Conservation (phyloP, 768 basidiomycete species). For the Hydnomerulius pinastri region DNA sequence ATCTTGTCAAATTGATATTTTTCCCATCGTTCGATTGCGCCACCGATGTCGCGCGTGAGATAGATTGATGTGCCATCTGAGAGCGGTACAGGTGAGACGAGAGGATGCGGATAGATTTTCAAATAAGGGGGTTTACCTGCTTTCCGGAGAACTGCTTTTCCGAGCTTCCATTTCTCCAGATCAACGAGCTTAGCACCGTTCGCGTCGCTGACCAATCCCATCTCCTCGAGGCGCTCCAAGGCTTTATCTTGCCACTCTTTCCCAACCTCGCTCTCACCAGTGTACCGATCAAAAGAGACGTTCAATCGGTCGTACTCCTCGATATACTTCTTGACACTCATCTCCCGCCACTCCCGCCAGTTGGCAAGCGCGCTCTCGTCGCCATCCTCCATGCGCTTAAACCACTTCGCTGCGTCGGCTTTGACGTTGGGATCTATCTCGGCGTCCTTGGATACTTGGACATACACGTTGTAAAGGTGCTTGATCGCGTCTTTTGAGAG, state of each 20-base stretch:
- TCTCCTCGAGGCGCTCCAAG: constrained; percentile 63
- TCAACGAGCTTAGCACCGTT: constrained; percentile 88
- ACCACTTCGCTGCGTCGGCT: constrained; percentile 78
- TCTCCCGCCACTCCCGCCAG: constrained; percentile 91
- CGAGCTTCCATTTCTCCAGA: constrained; percentile 87
- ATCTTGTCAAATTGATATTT: constrained; percentile 90
- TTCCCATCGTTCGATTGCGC: constrained; percentile 88
- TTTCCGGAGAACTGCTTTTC: constrained; percentile 88
- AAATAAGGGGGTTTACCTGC: constrained; percentile 49
- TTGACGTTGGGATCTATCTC: constrained; percentile 72
- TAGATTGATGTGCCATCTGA: constrained; percentile 93
- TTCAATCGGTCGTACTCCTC: constrained; percentile 89
- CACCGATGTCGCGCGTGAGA: constrained; percentile 93
- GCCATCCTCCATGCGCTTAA: constrained; percentile 94
- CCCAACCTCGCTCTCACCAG: constrained; percentile 83
- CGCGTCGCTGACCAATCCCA: constrained; percentile 73
- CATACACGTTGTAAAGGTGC: constrained; percentile 93
- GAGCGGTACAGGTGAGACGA: background rate
- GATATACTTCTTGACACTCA: constrained; percentile 88
- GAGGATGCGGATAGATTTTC: background rate
- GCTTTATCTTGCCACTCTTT: constrained; percentile 74
- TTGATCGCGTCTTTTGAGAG: constrained; percentile 90
- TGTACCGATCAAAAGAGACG: constrained; percentile 89
- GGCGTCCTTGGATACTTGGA: constrained; percentile 88
- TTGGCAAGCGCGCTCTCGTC: constrained; percentile 81